phyloP scores from a whole-genome alignment of 2,329 filamentous ascomycete species.

The Penicillium brasilianum region DNA sequence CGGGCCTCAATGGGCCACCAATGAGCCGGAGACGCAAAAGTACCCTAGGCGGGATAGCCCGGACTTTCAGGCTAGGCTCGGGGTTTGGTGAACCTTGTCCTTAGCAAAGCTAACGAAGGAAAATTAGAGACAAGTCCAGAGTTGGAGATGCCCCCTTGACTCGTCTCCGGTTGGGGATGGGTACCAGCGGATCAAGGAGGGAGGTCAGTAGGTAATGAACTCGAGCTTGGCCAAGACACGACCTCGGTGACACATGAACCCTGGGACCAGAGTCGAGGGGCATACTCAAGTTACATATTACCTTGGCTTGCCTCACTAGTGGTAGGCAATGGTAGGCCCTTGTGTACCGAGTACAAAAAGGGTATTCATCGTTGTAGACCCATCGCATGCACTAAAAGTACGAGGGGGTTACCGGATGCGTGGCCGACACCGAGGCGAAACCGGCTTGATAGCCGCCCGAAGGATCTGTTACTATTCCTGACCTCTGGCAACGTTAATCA shows the following conservation, averaged over 20 bases:
- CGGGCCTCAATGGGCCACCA: not conserved
- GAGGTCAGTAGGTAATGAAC: not conserved
- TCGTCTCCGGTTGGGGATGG: conserved; percentile 17
- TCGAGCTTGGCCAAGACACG: conserved; percentile 10
- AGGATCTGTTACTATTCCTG: not conserved
- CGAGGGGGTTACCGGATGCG: not conserved
- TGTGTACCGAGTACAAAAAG: not conserved
- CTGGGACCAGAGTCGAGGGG: not conserved
- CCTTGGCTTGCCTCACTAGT: not conserved
- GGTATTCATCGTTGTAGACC: conserved; percentile 13
- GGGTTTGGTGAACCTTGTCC: conserved; percentile 17
- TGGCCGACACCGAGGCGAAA: conserved; percentile 2
- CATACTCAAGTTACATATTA: not conserved
- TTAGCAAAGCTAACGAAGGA: not conserved
- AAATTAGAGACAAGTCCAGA: not conserved
- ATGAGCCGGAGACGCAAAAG: not conserved
- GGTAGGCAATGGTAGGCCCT: not conserved
- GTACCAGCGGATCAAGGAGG: conserved; percentile 13
- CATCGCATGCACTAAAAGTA: conserved; percentile 15
- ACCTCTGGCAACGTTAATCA: not conserved
- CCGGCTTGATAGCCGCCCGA: conserved; percentile 4
- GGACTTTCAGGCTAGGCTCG: conserved; percentile 9
- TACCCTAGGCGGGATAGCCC: conserved; percentile 4
- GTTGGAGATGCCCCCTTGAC: not conserved
- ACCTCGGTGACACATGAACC: conserved; percentile 26